Conservation (phyloP, 192 early-diverging fungal genomes). For the Mortierella antarctica region DNA sequence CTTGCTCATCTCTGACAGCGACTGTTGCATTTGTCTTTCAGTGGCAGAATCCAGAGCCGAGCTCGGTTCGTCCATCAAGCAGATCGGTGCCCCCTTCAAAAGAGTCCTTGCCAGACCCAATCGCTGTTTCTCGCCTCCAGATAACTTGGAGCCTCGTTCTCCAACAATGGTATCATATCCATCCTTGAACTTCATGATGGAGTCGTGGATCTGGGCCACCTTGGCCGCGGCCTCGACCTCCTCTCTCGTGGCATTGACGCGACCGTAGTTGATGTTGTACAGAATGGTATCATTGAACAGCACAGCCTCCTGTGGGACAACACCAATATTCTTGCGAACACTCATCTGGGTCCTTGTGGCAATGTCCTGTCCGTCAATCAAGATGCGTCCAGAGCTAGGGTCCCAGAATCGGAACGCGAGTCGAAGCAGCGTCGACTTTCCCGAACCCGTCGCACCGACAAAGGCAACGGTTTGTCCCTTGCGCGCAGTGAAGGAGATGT, state of each 20-base stretch:
- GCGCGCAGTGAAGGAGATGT: slow-evolving; percentile 66
- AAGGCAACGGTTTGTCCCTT: slow-evolving; percentile 70
- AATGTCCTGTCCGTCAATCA: slow-evolving; percentile 72
- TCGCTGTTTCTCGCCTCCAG: slow-evolving; percentile 95
- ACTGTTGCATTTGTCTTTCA: slow-evolving; percentile 83
- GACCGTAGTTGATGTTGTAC: slow-evolving; percentile 76
- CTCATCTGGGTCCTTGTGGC: slow-evolving; percentile 62
- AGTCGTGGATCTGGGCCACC: slow-evolving; percentile 79
- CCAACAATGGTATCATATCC: slow-evolving; percentile 91
- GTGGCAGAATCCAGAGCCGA: slow-evolving; percentile 83
- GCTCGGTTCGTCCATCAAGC: slow-evolving; percentile 91
- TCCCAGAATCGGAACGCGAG: slow-evolving; percentile 75
- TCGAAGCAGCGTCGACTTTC: slow-evolving; percentile 56
- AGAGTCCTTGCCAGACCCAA: slow-evolving; percentile 93
- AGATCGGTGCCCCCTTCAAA: slow-evolving; percentile 84
- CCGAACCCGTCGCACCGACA: slow-evolving; percentile 67
- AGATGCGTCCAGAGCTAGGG: slow-evolving; percentile 60
- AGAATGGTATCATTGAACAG: slow-evolving; percentile 74
- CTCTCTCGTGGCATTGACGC: slow-evolving; percentile 61
- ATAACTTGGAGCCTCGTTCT: slow-evolving; percentile 80
- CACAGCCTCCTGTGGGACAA: slow-evolving; percentile 66
- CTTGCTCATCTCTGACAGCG: slow-evolving; percentile 75
- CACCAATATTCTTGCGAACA: slow-evolving; percentile 66
- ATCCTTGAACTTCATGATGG: slow-evolving; percentile 74
- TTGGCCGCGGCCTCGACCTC: slow-evolving; percentile 66